Evolutionary conservation across 345 rosid genomes (phyloP).

Genomic region (Cardamine chenopodiifolia): DNA sequence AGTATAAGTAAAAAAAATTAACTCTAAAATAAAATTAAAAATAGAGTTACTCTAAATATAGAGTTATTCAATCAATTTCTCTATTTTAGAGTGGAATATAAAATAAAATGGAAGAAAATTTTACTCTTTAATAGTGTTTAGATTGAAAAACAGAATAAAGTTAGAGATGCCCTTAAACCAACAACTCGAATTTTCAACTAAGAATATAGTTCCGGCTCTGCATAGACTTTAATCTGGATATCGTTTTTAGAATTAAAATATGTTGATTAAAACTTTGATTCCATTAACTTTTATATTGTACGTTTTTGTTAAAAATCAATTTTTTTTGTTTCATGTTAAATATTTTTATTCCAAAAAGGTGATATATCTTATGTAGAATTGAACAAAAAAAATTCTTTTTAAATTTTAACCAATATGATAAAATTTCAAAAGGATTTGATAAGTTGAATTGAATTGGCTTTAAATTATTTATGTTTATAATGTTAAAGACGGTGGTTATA

Average conservation of each 20-base stretch:
- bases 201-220: not conserved
- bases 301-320: not conserved
- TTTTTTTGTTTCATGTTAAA: not conserved
- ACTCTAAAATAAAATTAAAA: no score
- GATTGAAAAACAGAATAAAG: no score
- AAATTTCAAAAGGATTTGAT: not conserved
- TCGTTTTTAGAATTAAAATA: not conserved
- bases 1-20: no score
- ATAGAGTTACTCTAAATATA: no score
- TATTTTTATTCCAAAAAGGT: no score
- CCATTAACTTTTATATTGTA: not conserved
- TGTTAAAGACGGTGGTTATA: not conserved
- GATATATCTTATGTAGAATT: not conserved
- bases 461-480: not conserved
- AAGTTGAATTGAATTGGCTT: not conserved
- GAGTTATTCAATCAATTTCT: no score
- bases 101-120: no score
- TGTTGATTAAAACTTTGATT: not conserved
- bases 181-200: not conserved
- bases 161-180: not conserved
- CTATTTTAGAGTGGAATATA: no score
- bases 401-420: not conserved
- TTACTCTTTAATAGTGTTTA: no score
- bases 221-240: slow-evolving; percentile 2
- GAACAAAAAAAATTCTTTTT: not conserved